Evolutionary conservation across 805 yeast species (phyloP), one percentile per base, ranked within the genome.

Genomic region (Pichia cabralensis): DNA sequence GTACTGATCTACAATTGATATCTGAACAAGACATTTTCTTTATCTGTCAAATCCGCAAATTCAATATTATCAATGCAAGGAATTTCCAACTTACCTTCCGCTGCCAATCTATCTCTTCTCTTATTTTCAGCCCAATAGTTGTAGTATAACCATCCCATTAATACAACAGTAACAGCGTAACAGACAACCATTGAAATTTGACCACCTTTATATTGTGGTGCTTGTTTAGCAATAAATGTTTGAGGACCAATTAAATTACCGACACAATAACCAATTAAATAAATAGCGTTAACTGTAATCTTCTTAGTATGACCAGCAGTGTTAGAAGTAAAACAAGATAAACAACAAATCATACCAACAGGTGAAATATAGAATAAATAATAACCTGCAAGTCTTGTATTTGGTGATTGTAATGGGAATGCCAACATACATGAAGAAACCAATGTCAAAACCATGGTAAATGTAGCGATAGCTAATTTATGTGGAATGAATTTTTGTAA

Each of bases 261-360:
- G 29, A 73, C 69, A 26, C 82, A 74, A 50, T 77, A 81, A 5
- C 74, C 79, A 39, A 80, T 65, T 53, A 80, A 64, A 31, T 67
- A 67, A 23, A 76, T 52, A 6, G 79, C 77, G 34, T 73, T 71
- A 19, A 73, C 65, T 5, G 74, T 65, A 44, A 75, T 64, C 46
- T 79, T 75, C 55, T 82, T 82, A n/a, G 88, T 79, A 42, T 74
- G 71, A 10, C 92, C 92, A 2, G 86, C 76, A 23, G 76, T 68
- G 51, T 80, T 72, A 4, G 72, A 58, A 58, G 40, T 64, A 46
- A 48, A 55, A 23, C 53, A 49, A 1, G 64, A 55, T 39, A 35
- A 60, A 43, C 48, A 39, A 29, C 55, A 49, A 36, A 50, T 47
- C 46, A 51, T 48, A 22, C 52, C 50, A 17, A 53, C 38, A 5